Evolutionary conservation across 2,329 filamentous ascomycete species (phyloP).

Genomic region (Botrytis medusae): DNA sequence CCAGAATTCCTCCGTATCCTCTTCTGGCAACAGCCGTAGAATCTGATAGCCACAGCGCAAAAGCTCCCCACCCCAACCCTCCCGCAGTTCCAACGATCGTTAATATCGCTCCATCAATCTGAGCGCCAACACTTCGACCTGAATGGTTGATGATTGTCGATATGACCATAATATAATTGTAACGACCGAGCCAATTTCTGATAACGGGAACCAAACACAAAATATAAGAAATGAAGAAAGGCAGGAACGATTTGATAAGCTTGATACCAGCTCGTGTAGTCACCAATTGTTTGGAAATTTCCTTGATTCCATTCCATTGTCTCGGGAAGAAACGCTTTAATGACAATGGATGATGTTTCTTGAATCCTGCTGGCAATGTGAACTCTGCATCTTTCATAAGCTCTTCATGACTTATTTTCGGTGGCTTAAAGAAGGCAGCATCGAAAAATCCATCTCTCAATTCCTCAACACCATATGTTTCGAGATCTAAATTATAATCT

Average conservation of each 20-base stretch:
- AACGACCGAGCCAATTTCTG: constrained; percentile 52
- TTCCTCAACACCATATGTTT: constrained; percentile 47
- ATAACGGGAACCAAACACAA: constrained; percentile 53
- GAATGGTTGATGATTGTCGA: constrained; percentile 60
- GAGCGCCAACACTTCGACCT: constrained; percentile 55
- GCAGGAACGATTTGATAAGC: constrained; percentile 54
- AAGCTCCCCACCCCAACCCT: constrained; percentile 55
- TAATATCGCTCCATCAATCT: constrained; percentile 55
- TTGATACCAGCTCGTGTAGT: constrained; percentile 53
- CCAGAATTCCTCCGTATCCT: constrained; percentile 56
- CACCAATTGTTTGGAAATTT: constrained; percentile 44
- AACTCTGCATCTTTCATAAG: constrained; percentile 45
- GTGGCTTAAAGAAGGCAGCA: constrained; percentile 45
- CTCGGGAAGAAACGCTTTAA: constrained; percentile 48
- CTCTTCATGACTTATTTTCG: constrained; percentile 42
- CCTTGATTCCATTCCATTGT: constrained; percentile 48
- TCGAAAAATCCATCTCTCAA: constrained; percentile 47
- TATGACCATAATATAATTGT: constrained; percentile 56
- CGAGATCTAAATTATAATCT: constrained; percentile 41
- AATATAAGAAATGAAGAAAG: constrained; percentile 56
- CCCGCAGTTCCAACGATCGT: constrained; percentile 54
- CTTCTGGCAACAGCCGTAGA: constrained; percentile 47
- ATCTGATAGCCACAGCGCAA: constrained; percentile 56
- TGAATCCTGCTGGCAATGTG: constrained; percentile 50
- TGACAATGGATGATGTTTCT: constrained; percentile 49